phyloP scores from a whole-genome alignment of 306 rosid species.

The Vicia sativa region DNA sequence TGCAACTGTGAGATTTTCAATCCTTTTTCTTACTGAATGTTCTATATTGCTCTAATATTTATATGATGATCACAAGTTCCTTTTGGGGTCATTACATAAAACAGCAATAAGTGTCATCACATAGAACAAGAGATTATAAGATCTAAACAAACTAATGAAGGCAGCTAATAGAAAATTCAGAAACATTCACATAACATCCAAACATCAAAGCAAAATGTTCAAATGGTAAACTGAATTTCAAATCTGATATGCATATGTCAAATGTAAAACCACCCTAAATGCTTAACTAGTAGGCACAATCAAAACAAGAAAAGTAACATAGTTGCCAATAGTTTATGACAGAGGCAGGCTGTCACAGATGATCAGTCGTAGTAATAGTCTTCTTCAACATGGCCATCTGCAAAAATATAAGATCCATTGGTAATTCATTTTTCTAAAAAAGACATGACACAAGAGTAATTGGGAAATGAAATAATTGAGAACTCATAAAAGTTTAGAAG shows the following conservation, averaged over 20 bases:
- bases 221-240: no score
- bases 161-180: not conserved
- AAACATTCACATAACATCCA: not conserved
- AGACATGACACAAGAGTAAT: not conserved
- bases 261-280: not conserved
- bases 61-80: not conserved
- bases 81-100: no score
- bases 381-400: conserved; percentile 7
- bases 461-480: not conserved
- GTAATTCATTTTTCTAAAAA: not conserved
- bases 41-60: no score
- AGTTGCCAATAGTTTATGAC: not conserved
- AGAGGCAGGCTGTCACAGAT: not conserved
- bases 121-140: not conserved
- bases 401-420: not conserved
- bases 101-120: not conserved
- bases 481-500: conserved; percentile 21
- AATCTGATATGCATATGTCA: not conserved
- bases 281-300: not conserved
- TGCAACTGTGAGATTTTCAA: no score
- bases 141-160: not conserved
- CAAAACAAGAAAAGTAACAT: conserved; percentile 11
- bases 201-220: no score
- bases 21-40: no score
- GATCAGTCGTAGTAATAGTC: not conserved